Evolutionary conservation across 768 basidiomycete species (phyloP).

Genomic region (Collybia sp.): DNA sequence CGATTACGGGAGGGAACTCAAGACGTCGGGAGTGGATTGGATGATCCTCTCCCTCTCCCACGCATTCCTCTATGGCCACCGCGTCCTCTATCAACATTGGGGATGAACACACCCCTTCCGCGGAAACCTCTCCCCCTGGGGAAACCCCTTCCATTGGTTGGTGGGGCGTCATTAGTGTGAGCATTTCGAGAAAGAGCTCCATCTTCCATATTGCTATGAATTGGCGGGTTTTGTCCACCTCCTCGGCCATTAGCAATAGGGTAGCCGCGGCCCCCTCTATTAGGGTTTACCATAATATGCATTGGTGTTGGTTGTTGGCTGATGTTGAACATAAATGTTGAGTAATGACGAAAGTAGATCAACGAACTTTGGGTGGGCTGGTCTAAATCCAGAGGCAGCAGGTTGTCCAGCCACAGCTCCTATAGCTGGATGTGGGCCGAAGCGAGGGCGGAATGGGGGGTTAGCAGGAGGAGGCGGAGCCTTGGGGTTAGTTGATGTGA

Average conservation of each 20-base stretch:
- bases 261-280: constrained; percentile 41
- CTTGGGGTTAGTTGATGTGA: constrained; percentile 66
- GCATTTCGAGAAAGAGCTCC: not conserved
- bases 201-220: not conserved
- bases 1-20: constrained; percentile 8
- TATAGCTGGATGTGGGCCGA: constrained; percentile 63
- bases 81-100: constrained; percentile 25
- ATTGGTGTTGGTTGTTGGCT: constrained; percentile 32
- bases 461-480: constrained; percentile 43
- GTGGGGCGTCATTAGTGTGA: constrained; percentile 12
- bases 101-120: constrained; percentile 24
- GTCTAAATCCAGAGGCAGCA: constrained; percentile 62
- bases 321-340: constrained; percentile 3
- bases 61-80: constrained; percentile 26
- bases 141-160: constrained; percentile 18
- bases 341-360: constrained; percentile 8
- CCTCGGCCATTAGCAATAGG: constrained; percentile 27
- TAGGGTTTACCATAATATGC: constrained; percentile 77
- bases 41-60: constrained; percentile 33
- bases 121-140: constrained; percentile 21
- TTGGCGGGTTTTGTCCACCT: constrained; percentile 14
- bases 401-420: constrained; percentile 48
- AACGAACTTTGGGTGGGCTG: constrained; percentile 30
- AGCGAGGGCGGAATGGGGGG: constrained; percentile 59
- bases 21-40: constrained; percentile 21